phyloP scores from a whole-genome alignment of 441 rosid genomes.

The Sinapis alba region DNA sequence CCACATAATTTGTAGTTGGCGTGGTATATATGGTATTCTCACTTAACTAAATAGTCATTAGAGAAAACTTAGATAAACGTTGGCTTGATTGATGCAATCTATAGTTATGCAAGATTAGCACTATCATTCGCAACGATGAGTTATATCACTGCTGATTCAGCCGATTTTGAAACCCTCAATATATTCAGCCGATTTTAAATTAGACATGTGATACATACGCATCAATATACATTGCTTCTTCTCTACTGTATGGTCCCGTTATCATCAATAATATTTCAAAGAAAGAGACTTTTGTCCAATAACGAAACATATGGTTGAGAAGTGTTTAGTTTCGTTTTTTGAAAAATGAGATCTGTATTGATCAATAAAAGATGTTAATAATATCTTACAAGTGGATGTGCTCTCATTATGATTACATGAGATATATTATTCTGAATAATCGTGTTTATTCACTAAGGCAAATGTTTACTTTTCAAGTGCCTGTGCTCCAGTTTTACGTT shows the following conservation, averaged over 20 bases:
- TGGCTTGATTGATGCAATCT: neutral
- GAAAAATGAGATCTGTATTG: neutral
- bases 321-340: neutral
- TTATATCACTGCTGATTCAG: neutral
- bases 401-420: neutral
- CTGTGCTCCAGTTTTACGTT: neutral
- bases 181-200: neutral
- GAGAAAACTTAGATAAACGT: neutral
- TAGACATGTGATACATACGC: conserved; percentile 27
- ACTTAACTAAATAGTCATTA: neutral
- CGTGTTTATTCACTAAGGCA: neutral
- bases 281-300: neutral
- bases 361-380: neutral
- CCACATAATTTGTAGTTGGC: neutral
- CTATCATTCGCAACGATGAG: neutral
- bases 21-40: neutral
- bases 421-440: neutral
- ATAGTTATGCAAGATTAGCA: neutral
- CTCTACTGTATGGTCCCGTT: conserved; percentile 2
- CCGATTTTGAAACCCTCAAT: neutral
- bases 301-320: conserved; percentile 3
- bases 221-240: neutral
- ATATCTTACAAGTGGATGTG: neutral
- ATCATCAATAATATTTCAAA: neutral
- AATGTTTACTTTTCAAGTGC: neutral